Base-by-base conservation (phyloP, 1,139 yeast species). In the Kazachstania sp. region DNA sequence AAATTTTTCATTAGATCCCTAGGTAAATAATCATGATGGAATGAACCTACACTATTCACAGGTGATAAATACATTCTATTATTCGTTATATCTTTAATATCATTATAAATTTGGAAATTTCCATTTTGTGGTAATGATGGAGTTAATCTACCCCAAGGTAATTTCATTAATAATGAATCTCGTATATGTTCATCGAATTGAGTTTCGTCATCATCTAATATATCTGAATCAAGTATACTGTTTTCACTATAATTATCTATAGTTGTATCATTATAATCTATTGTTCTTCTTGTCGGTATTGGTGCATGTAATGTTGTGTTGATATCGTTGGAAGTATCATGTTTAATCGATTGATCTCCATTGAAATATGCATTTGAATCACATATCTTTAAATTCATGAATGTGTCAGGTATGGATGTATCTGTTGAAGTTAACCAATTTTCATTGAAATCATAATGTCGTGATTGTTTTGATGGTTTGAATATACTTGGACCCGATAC, bases 341-440 rank as follows among this genome's bases (percentile, higher is more conserved):
- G 18, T 6, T 19, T 6, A 3, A 8, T 7, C 11, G 26, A 36
- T 19, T 23, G 26, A 16, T 43, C 41, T 9, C 30, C 18, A 6
- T 35, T 6, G 11, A 44, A 28, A 29, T 16, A 13, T 23, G 30
- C 7, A 9, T 39, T 40, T n/a, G 37, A 23, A 5, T 38, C 35
- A 18, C 28, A 7, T 7, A 49, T 36, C 12, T 37, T 39, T n/a
- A 49, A 41, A 32, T 47, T 38, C 32, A 47, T 31, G 16, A 45
- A 39, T 15, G 51, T 47, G 32, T 38, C 43, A n/a, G 39, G 63
- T 58, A 32, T 54, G 49, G 40, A 59, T 59, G 67, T 69, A 62
- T 46, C 65, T 16, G 38, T 37, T n/a, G 41, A 18, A 19, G 45
- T 59, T 35, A 65, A 66, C 34, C 83, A 71, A 11, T 18, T 32